Base-by-base conservation (phyloP, 2,329 filamentous ascomycete genomes). In the Pyricularia sp. region DNA sequence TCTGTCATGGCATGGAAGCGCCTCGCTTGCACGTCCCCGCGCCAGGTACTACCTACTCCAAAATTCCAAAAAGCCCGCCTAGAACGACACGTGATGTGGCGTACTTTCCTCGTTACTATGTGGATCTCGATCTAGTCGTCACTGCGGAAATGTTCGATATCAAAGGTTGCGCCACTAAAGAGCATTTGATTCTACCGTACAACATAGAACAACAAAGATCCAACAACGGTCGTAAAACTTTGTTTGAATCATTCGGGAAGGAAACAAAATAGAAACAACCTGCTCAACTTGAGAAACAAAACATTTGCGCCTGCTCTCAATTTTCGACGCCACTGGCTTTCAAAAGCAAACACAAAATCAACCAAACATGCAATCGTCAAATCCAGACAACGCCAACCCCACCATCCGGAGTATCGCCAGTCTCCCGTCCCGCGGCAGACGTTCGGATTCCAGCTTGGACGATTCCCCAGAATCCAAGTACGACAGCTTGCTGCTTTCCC, bases 381-480 rank as follows among this genome's bases (percentile, higher is more conserved):
- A 80, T 59, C 77, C 84, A 65, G 87, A 90, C 73, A 97, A 97
- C 80, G 93, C 92, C 72, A 98, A 99, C 81, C 95, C 95, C 68
- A 96, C 92, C 72, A 94, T 99, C 77, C 83, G 98, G 75, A 96
- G 90, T 80, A 86, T 89, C 68, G 92, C 92, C 63, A 92, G 98
- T 80, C 88, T 99, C 67, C 94, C 95, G 64, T 95, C 92, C 33
- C 90, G 94, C 72, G 71, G 79, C 75, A 82, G 81, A 1, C n/a
- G 25, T 14, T 61, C 58, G 12, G 58, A 61, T 55, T 6, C 20
- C 58, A 61, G 23, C 58, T 14, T 28, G 58, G n/a, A 25, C 58
- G 23, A 26, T 26, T 61, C 58, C 3, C 79, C 81, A 12, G 83
- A 84, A 69, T 80, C 80, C 26, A 82, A 79, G 71, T 84, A 84